A percentile compares a stretch with the other conserved stretches of the same genome.
These are phyloP conservation scores for Salix caprea DNA, from an alignment of 345 rosid genomes.

Conservation along the genomic window DNA sequence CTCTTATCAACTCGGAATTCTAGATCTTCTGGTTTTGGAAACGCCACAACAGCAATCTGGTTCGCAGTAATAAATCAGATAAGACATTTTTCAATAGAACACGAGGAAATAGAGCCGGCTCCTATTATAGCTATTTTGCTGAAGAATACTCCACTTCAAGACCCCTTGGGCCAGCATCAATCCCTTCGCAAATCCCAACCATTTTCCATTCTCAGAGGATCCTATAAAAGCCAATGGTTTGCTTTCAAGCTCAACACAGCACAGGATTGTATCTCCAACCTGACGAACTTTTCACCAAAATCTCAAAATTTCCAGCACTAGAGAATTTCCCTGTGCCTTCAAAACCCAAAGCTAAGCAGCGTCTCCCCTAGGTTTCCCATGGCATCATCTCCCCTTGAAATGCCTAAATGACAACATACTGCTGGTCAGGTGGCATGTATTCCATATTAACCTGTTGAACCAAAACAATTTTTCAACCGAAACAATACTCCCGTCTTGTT, in stretches of 20 bases:
- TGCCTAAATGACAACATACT: conserved; percentile 33
- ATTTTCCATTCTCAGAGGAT: conserved; percentile 34
- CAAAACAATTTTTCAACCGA: conserved; percentile 25
- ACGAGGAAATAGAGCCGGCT: conserved; percentile 32
- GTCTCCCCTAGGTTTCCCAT: conserved; percentile 36
- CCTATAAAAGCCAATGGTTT: conserved; percentile 31
- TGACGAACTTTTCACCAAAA: conserved; percentile 31
- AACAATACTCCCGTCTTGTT: conserved; percentile 33
- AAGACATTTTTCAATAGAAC: conserved; percentile 33
- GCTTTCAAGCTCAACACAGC: conserved; percentile 36
- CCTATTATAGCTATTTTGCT: conserved; percentile 6
- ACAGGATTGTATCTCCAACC: conserved; percentile 27
- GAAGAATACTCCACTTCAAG: conserved; percentile 25
- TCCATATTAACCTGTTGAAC: conserved; percentile 28
- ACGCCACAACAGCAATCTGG: conserved; percentile 31
- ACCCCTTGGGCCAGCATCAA: conserved; percentile 23
- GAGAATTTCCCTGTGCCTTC: conserved; percentile 39
- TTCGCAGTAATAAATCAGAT: not conserved
- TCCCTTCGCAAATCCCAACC: conserved; percentile 32
- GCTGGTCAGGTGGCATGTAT: conserved; percentile 29
- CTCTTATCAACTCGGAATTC: conserved; percentile 20
- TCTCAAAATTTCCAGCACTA: conserved; percentile 16
- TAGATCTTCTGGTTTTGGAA: conserved; percentile 31
- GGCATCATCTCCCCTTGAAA: conserved; percentile 25
- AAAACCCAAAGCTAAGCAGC: conserved; percentile 28